Base-by-base conservation (phyloP, 371 early-diverging fungal species). In the Chytridiales sp. region DNA sequence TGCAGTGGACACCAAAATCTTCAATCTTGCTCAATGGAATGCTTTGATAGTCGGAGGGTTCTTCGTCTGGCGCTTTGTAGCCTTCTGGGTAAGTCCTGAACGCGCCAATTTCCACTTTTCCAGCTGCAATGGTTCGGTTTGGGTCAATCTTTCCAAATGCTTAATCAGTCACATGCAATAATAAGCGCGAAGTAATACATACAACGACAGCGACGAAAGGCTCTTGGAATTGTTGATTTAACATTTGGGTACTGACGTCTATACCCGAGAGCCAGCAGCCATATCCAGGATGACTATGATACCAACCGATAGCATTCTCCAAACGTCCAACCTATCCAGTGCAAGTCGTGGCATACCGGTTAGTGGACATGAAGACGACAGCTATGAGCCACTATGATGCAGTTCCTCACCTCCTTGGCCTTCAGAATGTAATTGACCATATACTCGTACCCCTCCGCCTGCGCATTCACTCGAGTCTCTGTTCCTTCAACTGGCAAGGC, bases 221-320 rank as follows among this genome's bases (percentile, higher is more conserved):
- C 52, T 98, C 98, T 67, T 92, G 93, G 74, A 81, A 94, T 70
- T 88, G 84, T 68, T 98, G 97, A 73, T 97, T 95, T 38, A 91
- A 73, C 87, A 86, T 90, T 70, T 98, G 97, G 13, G 98, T 98
- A 51, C 82, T 81, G 26, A 97, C 97, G 68, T 98, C 98, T 68
- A 98, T 97, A 26, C 98, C 97, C 5, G 97, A 96, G 51, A 98
- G 81, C 98, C 98, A 98, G 75, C 97, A 97, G 1, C 97, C 97
- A 67, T 97, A 98, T 15, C 98, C 98, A 19, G 98, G 98, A 77
- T 98, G 98, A 39, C 89, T 89, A 70, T 98, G 98, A 78, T 98
- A 98, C 98, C 98, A 98, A 1, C 98, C 98, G 66, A 97, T 83
- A 2, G 85, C 93, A 68, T 96, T 93, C 67, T 98, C 98, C 4